Evolutionary conservation across 805 yeast genomes (phyloP).

Genomic region (Zygoascus ofunaensis): DNA sequence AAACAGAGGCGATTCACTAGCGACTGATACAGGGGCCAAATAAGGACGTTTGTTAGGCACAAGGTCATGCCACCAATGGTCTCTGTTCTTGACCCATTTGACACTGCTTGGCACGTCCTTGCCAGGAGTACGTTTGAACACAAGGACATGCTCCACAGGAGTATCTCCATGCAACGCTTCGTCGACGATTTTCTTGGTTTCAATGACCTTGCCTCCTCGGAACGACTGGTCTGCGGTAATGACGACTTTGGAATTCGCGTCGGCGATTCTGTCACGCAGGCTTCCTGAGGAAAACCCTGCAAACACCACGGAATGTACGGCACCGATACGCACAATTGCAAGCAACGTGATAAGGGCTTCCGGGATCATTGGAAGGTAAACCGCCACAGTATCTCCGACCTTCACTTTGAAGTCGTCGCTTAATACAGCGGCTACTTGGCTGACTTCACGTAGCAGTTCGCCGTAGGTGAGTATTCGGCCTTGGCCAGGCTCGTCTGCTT

Average conservation of each 20-base stretch:
- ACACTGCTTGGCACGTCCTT: constrained; percentile 30
- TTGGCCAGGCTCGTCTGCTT: constrained; percentile 82
- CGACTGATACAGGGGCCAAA: constrained; percentile 78
- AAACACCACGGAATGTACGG: constrained; percentile 90
- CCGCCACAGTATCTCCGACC: constrained; percentile 94
- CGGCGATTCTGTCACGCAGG: constrained; percentile 77
- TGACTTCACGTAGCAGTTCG: constrained; percentile 75
- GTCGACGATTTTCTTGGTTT: constrained; percentile 89
- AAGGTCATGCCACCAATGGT: constrained; percentile 93
- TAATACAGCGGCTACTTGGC: constrained; percentile 78
- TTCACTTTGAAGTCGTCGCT: constrained; percentile 67
- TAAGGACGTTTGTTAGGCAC: constrained; percentile 71
- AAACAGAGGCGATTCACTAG: constrained; percentile 90
- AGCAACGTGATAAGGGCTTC: constrained; percentile 91
- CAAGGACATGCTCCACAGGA: constrained; percentile 70
- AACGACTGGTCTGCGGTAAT: constrained; percentile 92
- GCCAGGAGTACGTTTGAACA: constrained; percentile 73
- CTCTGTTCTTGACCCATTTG: constrained; percentile 70
- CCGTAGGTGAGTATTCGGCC: constrained; percentile 72
- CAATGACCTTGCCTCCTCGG: constrained; percentile 90
- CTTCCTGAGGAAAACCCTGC: constrained; percentile 96
- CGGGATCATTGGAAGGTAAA: constrained; percentile 95
- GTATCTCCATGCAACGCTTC: constrained; percentile 74
- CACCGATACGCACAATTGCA: constrained; percentile 90
- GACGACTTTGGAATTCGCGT: constrained; percentile 76